Evolutionary conservation across 2,329 filamentous ascomycete species (phyloP).

Genomic region (Hortaea werneckii): DNA sequence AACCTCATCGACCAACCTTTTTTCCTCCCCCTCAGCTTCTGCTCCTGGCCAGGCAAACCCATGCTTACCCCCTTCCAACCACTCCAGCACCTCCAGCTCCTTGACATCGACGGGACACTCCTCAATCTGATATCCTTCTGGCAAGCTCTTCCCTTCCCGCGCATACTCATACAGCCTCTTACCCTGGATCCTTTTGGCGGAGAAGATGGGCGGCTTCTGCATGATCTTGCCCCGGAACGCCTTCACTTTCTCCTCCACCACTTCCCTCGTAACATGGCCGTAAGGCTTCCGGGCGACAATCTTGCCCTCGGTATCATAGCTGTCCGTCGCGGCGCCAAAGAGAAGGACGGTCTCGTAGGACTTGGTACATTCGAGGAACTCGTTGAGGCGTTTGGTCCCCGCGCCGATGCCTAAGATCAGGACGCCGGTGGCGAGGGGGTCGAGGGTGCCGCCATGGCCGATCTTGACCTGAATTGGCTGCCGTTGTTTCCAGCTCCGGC

Average conservation of each 20-base stretch:
- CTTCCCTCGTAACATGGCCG: slow-evolving; percentile 67
- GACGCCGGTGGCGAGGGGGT: slow-evolving; percentile 87
- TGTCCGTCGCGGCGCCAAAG: slow-evolving; percentile 87
- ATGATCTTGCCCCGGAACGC: slow-evolving; percentile 72
- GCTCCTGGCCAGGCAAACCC: slow-evolving; percentile 67
- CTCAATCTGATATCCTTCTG: slow-evolving; percentile 60
- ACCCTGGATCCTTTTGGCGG: slow-evolving; percentile 82
- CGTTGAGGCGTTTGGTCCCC: slow-evolving; percentile 71
- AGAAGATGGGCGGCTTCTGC: slow-evolving; percentile 88
- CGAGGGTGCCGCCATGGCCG: slow-evolving; percentile 89
- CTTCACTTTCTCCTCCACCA: slow-evolving; percentile 65
- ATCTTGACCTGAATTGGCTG: slow-evolving; percentile 71
- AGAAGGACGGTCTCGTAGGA: slow-evolving; percentile 81
- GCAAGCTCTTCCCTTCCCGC: slow-evolving; percentile 75
- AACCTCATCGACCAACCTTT: slow-evolving; percentile 62
- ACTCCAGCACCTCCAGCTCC: slow-evolving; percentile 73
- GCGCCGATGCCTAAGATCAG: slow-evolving; percentile 79
- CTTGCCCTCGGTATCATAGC: slow-evolving; percentile 80
- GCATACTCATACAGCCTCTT: slow-evolving; percentile 96
- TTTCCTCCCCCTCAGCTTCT: slow-evolving; percentile 67
- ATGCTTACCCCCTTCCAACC: slow-evolving; percentile 71
- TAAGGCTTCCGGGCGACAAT: slow-evolving; percentile 66
- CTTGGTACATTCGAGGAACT: slow-evolving; percentile 83
- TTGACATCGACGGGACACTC: slow-evolving; percentile 67
- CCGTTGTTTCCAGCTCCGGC: slow-evolving; percentile 41